Evolutionary conservation across 2,329 filamentous ascomycete species (phyloP).

Genomic region (Coniochaeta pulveracea): DNA sequence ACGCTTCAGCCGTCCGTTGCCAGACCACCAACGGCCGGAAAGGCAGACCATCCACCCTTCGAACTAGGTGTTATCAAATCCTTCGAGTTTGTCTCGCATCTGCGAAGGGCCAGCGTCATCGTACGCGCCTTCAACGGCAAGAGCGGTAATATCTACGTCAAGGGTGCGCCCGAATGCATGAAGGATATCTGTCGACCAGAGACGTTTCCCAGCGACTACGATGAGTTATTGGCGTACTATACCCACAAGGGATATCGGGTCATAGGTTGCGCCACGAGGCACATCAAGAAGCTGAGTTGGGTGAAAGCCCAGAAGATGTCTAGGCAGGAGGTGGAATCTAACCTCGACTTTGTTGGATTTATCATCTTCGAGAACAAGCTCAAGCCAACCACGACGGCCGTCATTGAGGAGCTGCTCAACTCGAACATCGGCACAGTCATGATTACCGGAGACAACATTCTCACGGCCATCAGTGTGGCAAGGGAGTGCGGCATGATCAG

Average conservation of each 20-base stretch:
- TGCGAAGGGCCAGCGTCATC: slow-evolving; percentile 85
- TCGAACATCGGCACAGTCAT: slow-evolving; percentile 86
- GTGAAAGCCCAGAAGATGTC: slow-evolving; percentile 92
- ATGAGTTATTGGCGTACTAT: slow-evolving; percentile 79
- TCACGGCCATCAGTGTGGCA: slow-evolving; percentile 92
- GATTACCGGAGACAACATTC: slow-evolving; percentile 96
- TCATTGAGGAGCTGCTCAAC: slow-evolving; percentile 69
- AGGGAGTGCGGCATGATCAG: slow-evolving; percentile 80
- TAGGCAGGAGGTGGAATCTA: slow-evolving; percentile 70
- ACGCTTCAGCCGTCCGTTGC: slow-evolving; percentile 82
- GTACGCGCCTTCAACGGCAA: slow-evolving; percentile 79
- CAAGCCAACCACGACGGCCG: slow-evolving; percentile 72
- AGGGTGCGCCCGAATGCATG: slow-evolving; percentile 95
- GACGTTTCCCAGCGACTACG: slow-evolving; percentile 79
- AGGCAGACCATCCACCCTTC: slow-evolving; percentile 41
- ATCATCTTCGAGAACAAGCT: slow-evolving; percentile 99
- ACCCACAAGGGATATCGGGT: slow-evolving; percentile 95
- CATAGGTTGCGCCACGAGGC: slow-evolving; percentile 87
- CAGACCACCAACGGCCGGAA: slow-evolving; percentile 55
- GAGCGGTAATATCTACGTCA: slow-evolving; percentile 83
- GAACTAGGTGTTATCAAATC: slow-evolving; percentile 85
- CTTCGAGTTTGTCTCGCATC: slow-evolving; percentile 91
- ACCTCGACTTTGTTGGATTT: slow-evolving; percentile 83
- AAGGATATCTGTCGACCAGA: slow-evolving; percentile 79
- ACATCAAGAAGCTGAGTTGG: slow-evolving; percentile 81